phyloP scores from a whole-genome alignment of 257 asterid species.

The Catharanthus roseus region DNA sequence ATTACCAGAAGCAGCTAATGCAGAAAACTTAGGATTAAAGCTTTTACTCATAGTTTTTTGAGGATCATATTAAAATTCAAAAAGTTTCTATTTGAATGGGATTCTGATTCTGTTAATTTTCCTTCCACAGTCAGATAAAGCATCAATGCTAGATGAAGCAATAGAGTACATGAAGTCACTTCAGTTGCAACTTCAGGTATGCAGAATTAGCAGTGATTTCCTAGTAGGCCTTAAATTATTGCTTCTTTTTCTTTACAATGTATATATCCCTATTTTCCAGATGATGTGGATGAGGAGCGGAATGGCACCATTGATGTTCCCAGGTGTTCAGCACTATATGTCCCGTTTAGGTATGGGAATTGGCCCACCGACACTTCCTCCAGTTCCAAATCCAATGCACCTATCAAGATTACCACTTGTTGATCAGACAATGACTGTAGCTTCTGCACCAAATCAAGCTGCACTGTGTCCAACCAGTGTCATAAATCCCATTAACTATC shows the following conservation, averaged over 20 bases:
- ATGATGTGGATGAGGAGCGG: conserved; percentile 92
- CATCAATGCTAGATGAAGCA: conserved; percentile 86
- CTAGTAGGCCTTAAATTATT: not conserved
- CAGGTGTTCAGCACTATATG: conserved; percentile 67
- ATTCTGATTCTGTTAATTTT: not conserved
- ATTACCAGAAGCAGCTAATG: not conserved
- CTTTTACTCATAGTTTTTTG: not conserved
- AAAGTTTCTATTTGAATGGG: not conserved
- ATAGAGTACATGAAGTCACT: conserved; percentile 85
- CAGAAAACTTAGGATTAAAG: not conserved
- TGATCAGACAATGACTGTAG: conserved; percentile 32
- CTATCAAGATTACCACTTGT: conserved; percentile 44
- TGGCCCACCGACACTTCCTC: conserved; percentile 43
- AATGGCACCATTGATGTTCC: conserved; percentile 69
- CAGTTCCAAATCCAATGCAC: conserved; percentile 51
- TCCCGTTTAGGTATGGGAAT: conserved; percentile 65
- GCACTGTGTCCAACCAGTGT: conserved; percentile 24
- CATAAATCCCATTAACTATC: conserved; percentile 36
- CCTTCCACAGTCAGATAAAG: conserved; percentile 63
- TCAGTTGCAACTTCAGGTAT: conserved; percentile 82
- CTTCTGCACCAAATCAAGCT: conserved; percentile 36
- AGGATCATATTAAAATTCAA: not conserved
- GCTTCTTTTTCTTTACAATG: not conserved
- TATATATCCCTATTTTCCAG: too few relatives aligned
- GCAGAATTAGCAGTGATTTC: not conserved